A percentile compares a stretch with the other conserved stretches of the same genome.
Evolutionary conservation across 257 asterid species (phyloP).

Genomic region (Agastache rugosa): DNA sequence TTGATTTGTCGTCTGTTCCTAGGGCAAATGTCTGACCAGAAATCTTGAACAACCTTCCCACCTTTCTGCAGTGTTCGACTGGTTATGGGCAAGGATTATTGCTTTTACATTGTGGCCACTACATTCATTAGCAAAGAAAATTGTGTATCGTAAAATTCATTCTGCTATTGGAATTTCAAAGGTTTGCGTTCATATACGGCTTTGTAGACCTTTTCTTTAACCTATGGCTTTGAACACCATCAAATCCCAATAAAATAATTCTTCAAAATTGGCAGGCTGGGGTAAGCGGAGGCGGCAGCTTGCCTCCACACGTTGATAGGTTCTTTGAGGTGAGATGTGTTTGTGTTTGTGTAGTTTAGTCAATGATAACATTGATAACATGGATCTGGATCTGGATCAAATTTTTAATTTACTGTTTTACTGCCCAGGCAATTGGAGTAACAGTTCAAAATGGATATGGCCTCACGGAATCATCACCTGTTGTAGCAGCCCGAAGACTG

Average conservation of each 20-base stretch:
- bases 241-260: background rate
- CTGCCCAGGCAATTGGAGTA: conserved; percentile 81
- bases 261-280: conserved; percentile 63
- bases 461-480: conserved; percentile 94
- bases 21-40: conserved; percentile 86
- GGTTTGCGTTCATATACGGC: conserved; percentile 47
- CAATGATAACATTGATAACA: conserved; percentile 23
- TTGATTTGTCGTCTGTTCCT: conserved; percentile 32
- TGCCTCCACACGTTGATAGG: conserved; percentile 80
- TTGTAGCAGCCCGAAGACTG: conserved; percentile 79
- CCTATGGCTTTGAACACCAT: background rate
- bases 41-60: conserved; percentile 66
- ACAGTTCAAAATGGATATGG: conserved; percentile 92
- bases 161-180: conserved; percentile 80
- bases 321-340: conserved; percentile 75
- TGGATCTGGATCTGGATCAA: background rate
- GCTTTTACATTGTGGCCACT: conserved; percentile 70
- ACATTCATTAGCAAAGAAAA: conserved; percentile 79
- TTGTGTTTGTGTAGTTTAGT: conserved; percentile 13
- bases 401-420: conserved; percentile 8
- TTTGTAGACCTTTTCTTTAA: conserved; percentile 10
- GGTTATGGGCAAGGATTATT: conserved; percentile 70
- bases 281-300: conserved; percentile 92
- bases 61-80: conserved; percentile 63
- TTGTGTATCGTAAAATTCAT: conserved; percentile 77